Base-by-base conservation (phyloP, 495 filamentous ascomycete genomes). In the Hyphodiscus hymeniophilus region DNA sequence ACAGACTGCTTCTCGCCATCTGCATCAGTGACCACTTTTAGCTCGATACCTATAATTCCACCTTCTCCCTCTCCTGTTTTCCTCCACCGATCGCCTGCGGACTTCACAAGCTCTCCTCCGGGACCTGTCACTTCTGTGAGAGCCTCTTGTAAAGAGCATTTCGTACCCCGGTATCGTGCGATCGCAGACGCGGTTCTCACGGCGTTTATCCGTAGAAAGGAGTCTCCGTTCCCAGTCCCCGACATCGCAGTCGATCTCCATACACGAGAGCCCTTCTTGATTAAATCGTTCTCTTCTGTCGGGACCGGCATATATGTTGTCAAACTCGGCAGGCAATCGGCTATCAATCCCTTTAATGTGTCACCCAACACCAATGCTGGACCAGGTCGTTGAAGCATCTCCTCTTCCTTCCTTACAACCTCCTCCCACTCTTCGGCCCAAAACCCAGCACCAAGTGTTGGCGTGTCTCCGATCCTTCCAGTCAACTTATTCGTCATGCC, bases 171-270 rank as follows among this genome's bases (percentile, higher is more conserved):
- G 60, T 82, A 90, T n/a, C 83, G 74, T 10, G 78, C 73, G 46
- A 91, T 84, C 0, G 88, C 79, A 11, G 77, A 82, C 2, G 80
- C 78, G 7, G 86, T 88, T 4, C 84, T 75, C 3, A 73, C 78
- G 2, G 88, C 88, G n/a, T 72, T 73, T 16, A 38, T 42, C 1
- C 87, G 80, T 2, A 95, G 73, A 59, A 94, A 95, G 0, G 87
- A 87, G 58, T 95, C 90, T 0, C 89, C 89, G 52, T 95, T 94
- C 3, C 89, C 89, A 0, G 89, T 94, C 1, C 89, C 89, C 0
- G 87, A 92, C 26, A 92, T 66, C 7, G 79, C 89, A 5, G 90
- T 70, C 0, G 80, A 80, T 15, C 79, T 60, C 4, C 67, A 75
- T 4, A 56, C 38, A 38, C 38, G 38, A 36, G 54, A 42, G 7